Conservation (phyloP, 1,284 basidiomycete species). For the Sporisorium sorghi region DNA sequence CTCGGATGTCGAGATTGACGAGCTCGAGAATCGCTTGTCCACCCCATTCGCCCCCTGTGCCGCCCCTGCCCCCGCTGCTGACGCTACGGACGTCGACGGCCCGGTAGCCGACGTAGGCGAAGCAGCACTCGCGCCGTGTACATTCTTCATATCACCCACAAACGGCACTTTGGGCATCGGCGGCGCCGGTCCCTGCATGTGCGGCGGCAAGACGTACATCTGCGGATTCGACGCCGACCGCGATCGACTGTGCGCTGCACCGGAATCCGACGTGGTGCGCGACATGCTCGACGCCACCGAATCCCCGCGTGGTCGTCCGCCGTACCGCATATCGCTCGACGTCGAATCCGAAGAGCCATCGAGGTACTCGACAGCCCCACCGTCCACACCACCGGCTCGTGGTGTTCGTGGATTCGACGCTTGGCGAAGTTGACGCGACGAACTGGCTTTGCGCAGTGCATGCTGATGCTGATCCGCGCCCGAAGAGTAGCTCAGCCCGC, state of each 20-base stretch:
- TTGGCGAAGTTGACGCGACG: conserved; percentile 55
- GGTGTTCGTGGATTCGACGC: conserved; percentile 9
- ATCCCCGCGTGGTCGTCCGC: conserved; percentile 29
- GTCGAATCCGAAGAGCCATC: conserved; percentile 43
- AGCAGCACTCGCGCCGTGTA: background rate
- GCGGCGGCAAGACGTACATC: conserved; percentile 35
- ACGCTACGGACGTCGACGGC: background rate
- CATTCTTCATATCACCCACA: conserved; percentile 13
- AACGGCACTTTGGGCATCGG: conserved; percentile 46
- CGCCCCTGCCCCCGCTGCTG: background rate
- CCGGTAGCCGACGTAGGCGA: background rate
- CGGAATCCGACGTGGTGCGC: conserved; percentile 41
- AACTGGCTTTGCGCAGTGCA: conserved; percentile 58
- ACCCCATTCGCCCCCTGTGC: background rate
- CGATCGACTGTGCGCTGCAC: conserved; percentile 36
- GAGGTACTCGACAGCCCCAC: conserved; percentile 49
- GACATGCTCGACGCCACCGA: conserved; percentile 41
- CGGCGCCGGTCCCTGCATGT: conserved; percentile 40
- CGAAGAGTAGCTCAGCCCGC: conserved; percentile 41
- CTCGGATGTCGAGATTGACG: conserved; percentile 55
- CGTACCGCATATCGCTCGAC: conserved; percentile 20
- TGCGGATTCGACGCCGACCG: conserved; percentile 59
- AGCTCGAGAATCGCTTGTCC: conserved; percentile 55
- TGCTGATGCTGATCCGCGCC: conserved; percentile 52
- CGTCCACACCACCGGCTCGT: conserved; percentile 23